Evolutionary conservation across 1,139 yeast genomes (phyloP).

Genomic region (Taiozyma onychis): DNA sequence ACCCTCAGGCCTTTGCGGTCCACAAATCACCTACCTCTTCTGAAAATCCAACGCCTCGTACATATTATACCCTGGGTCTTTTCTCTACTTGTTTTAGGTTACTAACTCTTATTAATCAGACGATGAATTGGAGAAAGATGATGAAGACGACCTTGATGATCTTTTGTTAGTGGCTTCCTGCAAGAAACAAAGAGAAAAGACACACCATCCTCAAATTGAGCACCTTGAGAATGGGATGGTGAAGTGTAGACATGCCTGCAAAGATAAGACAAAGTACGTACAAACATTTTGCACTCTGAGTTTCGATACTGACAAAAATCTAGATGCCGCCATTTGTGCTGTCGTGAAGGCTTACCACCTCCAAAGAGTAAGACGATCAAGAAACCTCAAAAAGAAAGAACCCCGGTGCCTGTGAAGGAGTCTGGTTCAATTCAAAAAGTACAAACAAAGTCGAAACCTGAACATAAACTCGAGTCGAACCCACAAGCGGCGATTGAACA

Average conservation of each 20-base stretch:
- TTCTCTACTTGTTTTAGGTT: not conserved
- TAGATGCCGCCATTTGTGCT: constrained; percentile 38
- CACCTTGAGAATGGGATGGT: constrained; percentile 9
- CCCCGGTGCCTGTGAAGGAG: not conserved
- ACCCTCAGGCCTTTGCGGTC: not conserved
- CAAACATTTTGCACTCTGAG: not conserved
- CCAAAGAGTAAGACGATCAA: constrained; percentile 12
- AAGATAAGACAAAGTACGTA: constrained; percentile 25
- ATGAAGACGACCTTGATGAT: constrained; percentile 26
- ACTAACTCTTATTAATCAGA: constrained; percentile 20
- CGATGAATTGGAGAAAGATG: constrained; percentile 16
- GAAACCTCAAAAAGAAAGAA: not conserved
- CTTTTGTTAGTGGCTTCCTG: constrained; percentile 15
- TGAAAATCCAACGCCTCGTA: not conserved
- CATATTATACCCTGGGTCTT: not conserved
- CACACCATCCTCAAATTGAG: not conserved
- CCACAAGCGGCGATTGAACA: not conserved
- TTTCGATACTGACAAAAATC: constrained; percentile 11
- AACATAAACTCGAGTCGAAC: not conserved
- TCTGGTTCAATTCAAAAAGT: not conserved
- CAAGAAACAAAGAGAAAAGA: not conserved
- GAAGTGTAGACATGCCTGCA: constrained; percentile 37
- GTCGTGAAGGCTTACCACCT: constrained; percentile 36
- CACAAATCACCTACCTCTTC: not conserved
- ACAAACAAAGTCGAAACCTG: not conserved